These are phyloP conservation scores for Funneliformis geosporum DNA, from an alignment of 192 early-diverging fungal genomes.

Conservation along the genomic window DNA sequence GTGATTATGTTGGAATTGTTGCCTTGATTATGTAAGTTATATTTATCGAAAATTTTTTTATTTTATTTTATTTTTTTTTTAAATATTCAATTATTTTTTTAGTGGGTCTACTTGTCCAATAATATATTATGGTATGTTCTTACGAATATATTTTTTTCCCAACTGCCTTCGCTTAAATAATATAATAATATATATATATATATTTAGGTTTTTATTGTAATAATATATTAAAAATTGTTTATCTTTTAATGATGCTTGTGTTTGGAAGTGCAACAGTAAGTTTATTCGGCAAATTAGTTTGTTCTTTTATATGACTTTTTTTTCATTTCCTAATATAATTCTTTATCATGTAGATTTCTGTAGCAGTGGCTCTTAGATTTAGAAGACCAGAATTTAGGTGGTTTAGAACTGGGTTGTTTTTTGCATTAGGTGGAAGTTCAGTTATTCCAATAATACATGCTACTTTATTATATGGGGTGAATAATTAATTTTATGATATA, in stretches of 20 bases:
- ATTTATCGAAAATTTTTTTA: slow-evolving; percentile 45
- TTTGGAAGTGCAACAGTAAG: slow-evolving; percentile 65
- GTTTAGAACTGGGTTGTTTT: slow-evolving; percentile 75
- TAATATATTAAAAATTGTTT: slow-evolving; percentile 44
- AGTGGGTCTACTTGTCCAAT: slow-evolving; percentile 11
- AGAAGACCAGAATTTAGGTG: slow-evolving; percentile 77
- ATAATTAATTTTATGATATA: slow-evolving; percentile 9
- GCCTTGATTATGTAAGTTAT: slow-evolving; percentile 66
- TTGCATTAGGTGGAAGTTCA: slow-evolving; percentile 73
- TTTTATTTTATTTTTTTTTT: neutral
- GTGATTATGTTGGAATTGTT: slow-evolving; percentile 91
- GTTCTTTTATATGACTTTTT: too few species aligned
- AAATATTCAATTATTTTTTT: neutral
- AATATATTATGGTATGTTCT: slow-evolving; percentile 9
- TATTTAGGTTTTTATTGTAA: slow-evolving; percentile 49
- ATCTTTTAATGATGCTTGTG: slow-evolving; percentile 56
- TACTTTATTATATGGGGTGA: slow-evolving; percentile 64
- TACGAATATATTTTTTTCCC: neutral
- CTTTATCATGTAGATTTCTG: neutral
- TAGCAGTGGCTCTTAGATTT: slow-evolving; percentile 65
- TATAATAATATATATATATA: neutral
- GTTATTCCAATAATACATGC: slow-evolving; percentile 75
- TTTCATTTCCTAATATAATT: too few species aligned
- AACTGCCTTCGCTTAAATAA: neutral
- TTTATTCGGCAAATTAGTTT: neutral